These are phyloP conservation scores for Dothistroma septosporum DNA, from an alignment of 2,329 filamentous ascomycete genomes.

Conservation along the genomic window DNA sequence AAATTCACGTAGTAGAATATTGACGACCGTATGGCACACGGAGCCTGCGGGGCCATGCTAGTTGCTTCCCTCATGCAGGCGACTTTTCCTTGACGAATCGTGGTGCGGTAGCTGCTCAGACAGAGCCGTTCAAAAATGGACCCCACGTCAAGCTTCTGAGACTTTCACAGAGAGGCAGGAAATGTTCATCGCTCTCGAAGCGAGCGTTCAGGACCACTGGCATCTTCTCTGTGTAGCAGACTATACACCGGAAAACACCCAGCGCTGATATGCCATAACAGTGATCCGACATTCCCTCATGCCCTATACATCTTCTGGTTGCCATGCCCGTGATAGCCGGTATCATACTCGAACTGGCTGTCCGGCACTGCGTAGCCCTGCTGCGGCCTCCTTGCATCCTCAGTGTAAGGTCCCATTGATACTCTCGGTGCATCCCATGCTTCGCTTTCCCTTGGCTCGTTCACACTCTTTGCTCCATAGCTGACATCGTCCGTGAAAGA, in stretches of 20 bases:
- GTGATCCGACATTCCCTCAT: not conserved
- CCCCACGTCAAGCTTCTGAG: not conserved
- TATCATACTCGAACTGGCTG: conserved; percentile 44
- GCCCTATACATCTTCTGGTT: not conserved
- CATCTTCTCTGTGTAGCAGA: not conserved
- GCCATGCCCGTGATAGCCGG: conserved; percentile 37
- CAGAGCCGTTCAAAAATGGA: not conserved
- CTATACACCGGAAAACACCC: not conserved
- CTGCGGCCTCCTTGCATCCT: conserved; percentile 24
- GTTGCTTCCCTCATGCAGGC: not conserved
- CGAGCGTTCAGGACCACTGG: not conserved
- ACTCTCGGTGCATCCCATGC: conserved; percentile 32
- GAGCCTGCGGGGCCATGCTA: not conserved
- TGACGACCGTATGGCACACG: not conserved
- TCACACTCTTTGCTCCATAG: conserved; percentile 13
- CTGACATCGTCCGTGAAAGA: conserved; percentile 27
- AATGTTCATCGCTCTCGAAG: not conserved
- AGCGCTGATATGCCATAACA: conserved; percentile 1
- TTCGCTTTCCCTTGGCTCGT: conserved; percentile 27
- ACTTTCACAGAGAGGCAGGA: not conserved
- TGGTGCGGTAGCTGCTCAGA: not conserved
- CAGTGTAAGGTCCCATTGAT: conserved; percentile 29
- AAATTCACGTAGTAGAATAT: not conserved
- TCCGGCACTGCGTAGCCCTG: conserved; percentile 41
- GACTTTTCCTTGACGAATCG: not conserved